Base-by-base conservation (phyloP, 345 rosid genomes). In the Ceriops decandra region DNA sequence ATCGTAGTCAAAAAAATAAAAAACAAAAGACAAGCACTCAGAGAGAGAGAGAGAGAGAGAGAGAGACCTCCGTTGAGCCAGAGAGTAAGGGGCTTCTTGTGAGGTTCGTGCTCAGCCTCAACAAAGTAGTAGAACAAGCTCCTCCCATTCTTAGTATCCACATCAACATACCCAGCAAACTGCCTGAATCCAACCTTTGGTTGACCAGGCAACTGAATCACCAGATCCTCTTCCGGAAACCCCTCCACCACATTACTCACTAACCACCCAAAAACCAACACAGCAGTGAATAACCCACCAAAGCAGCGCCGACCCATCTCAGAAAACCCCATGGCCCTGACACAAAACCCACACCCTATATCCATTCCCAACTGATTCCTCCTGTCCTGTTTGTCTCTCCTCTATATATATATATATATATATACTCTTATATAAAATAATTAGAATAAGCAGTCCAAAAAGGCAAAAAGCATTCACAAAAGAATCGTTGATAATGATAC, bases 71-170 rank as follows among this genome's bases (percentile, higher is more conserved):
- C 97, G 82, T 91, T 93, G 77, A 91, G 91, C 98, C 95, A 93
- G 70, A 93, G 95, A 57, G 96, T 72, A 24, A 93, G 88, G 27
- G 98, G 92, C 73, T 84, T 91, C 30, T 71, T 71, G 47, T 74
- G 63, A 49, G 91, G 86, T 51, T 89, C 78, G 35, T 71, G 72
- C 54, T 88, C 88, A 32, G 98, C 96, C 75, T 91, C 96, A 2
- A 88, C 95, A 31, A 91, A 93, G 87, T 90, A 93, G 76, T 93
- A 93, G 70, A 91, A 93, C 84, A 93, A 80, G 79, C 95, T 88
- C 79, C 89, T 85, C 54, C 96, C 96, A 67, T 83, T 79, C 68
- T 82, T 81, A 27, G 76, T 81, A 79, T 93, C 95, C 6, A 93
- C 86, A 71, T 91, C 95, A 24, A 89, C 84, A 66, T 93, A 91